Evolutionary conservation across 495 filamentous ascomycete genomes (phyloP).

Genomic region (Podospora australis): DNA sequence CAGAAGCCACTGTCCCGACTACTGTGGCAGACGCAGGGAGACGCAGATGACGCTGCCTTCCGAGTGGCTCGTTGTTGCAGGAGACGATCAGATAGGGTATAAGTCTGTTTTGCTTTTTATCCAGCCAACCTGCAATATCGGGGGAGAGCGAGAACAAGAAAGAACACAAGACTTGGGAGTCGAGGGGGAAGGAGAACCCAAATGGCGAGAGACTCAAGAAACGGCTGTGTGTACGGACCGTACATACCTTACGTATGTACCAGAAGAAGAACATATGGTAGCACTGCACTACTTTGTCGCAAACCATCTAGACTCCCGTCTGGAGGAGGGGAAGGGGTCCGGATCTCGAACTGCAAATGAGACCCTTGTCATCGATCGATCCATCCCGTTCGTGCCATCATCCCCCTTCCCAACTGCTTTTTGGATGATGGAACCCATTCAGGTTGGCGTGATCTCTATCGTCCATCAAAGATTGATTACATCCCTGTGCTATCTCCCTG

Average conservation of each 20-base stretch:
- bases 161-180: too few species aligned
- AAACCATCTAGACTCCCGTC: background rate
- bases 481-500: slow-evolving; percentile 1
- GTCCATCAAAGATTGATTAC: background rate
- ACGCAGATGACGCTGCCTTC: background rate
- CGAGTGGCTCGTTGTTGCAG: background rate
- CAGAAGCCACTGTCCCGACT: too few species aligned
- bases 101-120: too few species aligned
- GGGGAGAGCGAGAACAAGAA: too few species aligned
- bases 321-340: background rate
- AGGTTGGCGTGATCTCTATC: background rate
- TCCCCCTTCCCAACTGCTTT: slow-evolving; percentile 1
- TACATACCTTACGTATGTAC: too few species aligned
- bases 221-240: too few species aligned
- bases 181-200: too few species aligned
- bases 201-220: too few species aligned
- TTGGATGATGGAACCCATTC: background rate
- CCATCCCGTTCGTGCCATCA: background rate
- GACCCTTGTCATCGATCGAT: slow-evolving; percentile 1
- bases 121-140: too few species aligned
- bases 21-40: background rate
- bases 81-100: too few species aligned
- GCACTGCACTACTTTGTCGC: too few species aligned
- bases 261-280: too few species aligned
- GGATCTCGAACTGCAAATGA: background rate